Conservation (phyloP, 2,329 filamentous ascomycete genomes). For the Apiospora saccharicola region DNA sequence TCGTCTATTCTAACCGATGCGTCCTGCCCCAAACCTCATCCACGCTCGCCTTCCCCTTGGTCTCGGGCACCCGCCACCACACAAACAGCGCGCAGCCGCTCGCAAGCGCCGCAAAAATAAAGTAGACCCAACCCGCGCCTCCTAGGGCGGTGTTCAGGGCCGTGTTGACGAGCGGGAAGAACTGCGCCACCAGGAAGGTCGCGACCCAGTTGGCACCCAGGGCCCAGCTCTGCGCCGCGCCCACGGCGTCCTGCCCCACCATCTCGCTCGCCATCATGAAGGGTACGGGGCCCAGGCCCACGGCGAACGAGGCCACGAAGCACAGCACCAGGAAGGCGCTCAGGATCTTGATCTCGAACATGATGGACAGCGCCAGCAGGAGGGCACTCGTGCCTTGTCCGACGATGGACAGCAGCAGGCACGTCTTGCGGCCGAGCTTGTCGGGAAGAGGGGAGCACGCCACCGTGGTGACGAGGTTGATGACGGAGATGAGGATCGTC, state of each 20-base stretch:
- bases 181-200: constrained; percentile 92
- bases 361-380: constrained; percentile 81
- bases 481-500: constrained; percentile 84
- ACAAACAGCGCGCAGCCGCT: constrained; percentile 76
- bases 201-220: constrained; percentile 88
- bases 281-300: constrained; percentile 91
- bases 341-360: constrained; percentile 73
- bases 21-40: constrained; percentile 91
- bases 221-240: constrained; percentile 88
- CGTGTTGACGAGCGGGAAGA: constrained; percentile 88
- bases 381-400: constrained; percentile 86
- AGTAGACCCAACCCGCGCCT: constrained; percentile 84
- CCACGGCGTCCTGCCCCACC: constrained; percentile 88
- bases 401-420: constrained; percentile 80
- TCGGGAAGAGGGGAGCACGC: constrained; percentile 86
- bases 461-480: constrained; percentile 86
- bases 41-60: constrained; percentile 80
- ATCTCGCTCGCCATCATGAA: constrained; percentile 94
- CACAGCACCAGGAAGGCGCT: constrained; percentile 82
- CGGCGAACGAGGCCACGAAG: constrained; percentile 89
- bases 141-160: constrained; percentile 69
- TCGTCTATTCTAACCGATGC: constrained; percentile 56
- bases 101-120: constrained; percentile 84
- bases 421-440: constrained; percentile 84
- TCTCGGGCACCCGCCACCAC: constrained; percentile 80